phyloP scores from a whole-genome alignment of 2,329 filamentous ascomycete species.

The Aspergillus glaucus region DNA sequence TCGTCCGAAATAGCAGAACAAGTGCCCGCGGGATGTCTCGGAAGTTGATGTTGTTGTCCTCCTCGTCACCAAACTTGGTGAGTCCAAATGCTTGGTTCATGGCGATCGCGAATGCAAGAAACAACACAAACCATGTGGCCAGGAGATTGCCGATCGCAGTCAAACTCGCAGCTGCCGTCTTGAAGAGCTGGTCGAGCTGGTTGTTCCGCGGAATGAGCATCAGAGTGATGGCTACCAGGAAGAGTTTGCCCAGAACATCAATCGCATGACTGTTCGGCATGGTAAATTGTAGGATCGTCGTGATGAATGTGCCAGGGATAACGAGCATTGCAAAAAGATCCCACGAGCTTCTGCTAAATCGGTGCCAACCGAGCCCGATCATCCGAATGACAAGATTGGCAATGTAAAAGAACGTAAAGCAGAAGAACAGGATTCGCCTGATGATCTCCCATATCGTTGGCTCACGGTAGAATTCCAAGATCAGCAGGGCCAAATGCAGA shows the following conservation, averaged over 20 bases:
- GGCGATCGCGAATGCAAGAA: conserved; percentile 92
- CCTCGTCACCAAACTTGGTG: conserved; percentile 72
- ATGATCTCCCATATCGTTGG: conserved; percentile 61
- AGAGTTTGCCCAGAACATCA: conserved; percentile 83
- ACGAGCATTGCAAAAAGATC: conserved; percentile 80
- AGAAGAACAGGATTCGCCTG: conserved; percentile 67
- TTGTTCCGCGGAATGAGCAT: conserved; percentile 94
- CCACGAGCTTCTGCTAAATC: conserved; percentile 91
- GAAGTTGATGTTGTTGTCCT: conserved; percentile 79
- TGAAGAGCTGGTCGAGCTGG: conserved; percentile 95
- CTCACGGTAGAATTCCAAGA: conserved; percentile 79
- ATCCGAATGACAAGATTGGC: conserved; percentile 78
- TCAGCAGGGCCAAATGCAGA: conserved; percentile 73
- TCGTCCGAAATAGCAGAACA: conserved; percentile 87
- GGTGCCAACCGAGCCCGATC: conserved; percentile 80
- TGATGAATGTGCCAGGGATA: conserved; percentile 73
- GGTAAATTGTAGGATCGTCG: conserved; percentile 68
- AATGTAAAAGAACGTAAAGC: conserved; percentile 75
- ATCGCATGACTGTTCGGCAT: conserved; percentile 54
- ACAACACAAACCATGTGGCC: conserved; percentile 95
- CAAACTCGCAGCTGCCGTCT: conserved; percentile 91
- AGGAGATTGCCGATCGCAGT: conserved; percentile 84
- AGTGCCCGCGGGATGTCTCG: conserved; percentile 89
- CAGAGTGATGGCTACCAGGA: conserved; percentile 81
- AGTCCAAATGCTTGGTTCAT: conserved; percentile 93